Evolutionary conservation across 164 flowering plant genomes (phyloP), one percentile per base, ranked within the genome.

Genomic region (Aristolochia californica): DNA sequence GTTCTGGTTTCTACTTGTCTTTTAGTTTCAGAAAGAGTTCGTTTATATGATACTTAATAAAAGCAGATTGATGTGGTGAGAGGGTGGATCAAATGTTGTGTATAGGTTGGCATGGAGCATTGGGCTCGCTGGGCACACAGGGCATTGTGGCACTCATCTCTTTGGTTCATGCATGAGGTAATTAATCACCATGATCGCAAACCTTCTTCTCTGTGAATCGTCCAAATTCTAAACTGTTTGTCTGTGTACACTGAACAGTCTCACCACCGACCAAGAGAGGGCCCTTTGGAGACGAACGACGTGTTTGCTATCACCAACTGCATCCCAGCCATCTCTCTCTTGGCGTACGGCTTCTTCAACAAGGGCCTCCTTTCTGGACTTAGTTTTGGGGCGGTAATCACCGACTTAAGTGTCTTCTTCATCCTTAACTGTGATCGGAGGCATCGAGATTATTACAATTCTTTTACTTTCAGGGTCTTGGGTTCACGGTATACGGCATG

Each of bases 111-210:
- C 0, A 91, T 91, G 97, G 96, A 88, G 74, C 85, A 80, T 62
- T 91, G 97, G 97, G 96, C 96, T 3, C 75, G 97, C 72, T 91
- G 97, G 97, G 97, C 96, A n/a, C 97, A 88, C 38, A 75, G 61
- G 66, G 88, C 86, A n/a, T 90, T 91, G 7, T 91, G 97, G 97
- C 97, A 91, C 38, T 91, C 94, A 56, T 85, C 96, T 15, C 70
- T 88, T 65, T 91, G 96, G 97, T 83, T 84, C 57, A 87, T 91
- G 96, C 96, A 85, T 58, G 91, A 85, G 94, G 94, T 87, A 43
- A 21, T 14, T 8, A 7, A 5, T 14, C n/a, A n/a, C n/a, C n/a
- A n/a, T n/a, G n/a, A n/a, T n/a, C n/a, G 10, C 40, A 34, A 0
- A 34, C 40, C 40, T 34, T 34, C 10, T 34, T 7, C 7, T 28